A percentile compares a stretch with the other conserved stretches of the same genome.
These are phyloP conservation scores for Millerago galiae DNA, from an alignment of 805 yeast genomes.

Conservation along the genomic window DNA sequence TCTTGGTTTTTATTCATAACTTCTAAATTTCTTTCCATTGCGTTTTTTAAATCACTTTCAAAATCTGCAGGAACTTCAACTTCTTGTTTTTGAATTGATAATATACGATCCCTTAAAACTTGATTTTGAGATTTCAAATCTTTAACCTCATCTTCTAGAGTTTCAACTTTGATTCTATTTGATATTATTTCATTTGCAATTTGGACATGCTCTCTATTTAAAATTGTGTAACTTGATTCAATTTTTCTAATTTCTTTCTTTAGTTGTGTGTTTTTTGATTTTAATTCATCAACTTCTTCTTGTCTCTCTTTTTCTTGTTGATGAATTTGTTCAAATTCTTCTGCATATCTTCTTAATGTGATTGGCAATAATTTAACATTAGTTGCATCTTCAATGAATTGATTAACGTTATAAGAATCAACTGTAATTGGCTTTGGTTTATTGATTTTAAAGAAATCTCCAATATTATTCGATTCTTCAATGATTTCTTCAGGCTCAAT, in stretches of 20 bases:
- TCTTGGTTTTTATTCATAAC: conserved; percentile 59
- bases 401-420: conserved; percentile 54
- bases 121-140: conserved; percentile 46
- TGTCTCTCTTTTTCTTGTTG: conserved; percentile 60
- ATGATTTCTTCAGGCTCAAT: conserved; percentile 14
- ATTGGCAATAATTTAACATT: conserved; percentile 66
- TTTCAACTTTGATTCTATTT: conserved; percentile 69
- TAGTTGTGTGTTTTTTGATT: conserved; percentile 63
- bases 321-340: conserved; percentile 73
- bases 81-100: conserved; percentile 27
- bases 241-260: conserved; percentile 66
- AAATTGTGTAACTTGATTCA: conserved; percentile 58
- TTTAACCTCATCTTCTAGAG: conserved; percentile 65
- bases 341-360: conserved; percentile 59
- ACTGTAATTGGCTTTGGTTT: conserved; percentile 17
- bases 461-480: conserved; percentile 22
- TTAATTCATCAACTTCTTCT: conserved; percentile 63
- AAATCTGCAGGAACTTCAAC: conserved; percentile 32
- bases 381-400: conserved; percentile 75
- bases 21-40: conserved; percentile 56
- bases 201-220: conserved; percentile 79
- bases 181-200: conserved; percentile 84
- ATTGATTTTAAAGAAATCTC: conserved; percentile 12
- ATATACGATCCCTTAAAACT: conserved; percentile 34
- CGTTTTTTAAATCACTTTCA: conserved; percentile 47